Conservation (phyloP, 2,329 filamentous ascomycete species). For the Chaetomiaceae sp. region DNA sequence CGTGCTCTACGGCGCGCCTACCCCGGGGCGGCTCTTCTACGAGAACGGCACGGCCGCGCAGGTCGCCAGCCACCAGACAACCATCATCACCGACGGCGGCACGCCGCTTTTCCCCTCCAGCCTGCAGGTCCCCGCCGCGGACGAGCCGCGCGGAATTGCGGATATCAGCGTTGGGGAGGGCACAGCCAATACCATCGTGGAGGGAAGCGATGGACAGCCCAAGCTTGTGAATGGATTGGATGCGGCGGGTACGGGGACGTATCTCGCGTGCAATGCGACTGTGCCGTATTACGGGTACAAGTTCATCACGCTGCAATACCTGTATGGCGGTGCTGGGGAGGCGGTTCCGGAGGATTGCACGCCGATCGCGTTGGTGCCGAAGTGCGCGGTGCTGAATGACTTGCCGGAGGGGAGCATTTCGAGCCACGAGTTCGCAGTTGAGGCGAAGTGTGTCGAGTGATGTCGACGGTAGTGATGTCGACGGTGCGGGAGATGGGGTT, state of each 20-base stretch:
- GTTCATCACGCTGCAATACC: conserved; percentile 39
- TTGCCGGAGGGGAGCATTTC: conserved; percentile 35
- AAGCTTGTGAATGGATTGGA: conserved; percentile 26
- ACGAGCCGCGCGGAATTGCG: conserved; percentile 27
- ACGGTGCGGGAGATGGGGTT: no score
- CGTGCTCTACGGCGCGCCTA: conserved; percentile 33
- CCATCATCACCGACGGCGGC: conserved; percentile 40
- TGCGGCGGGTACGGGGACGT: conserved; percentile 36
- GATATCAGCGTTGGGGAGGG: conserved; percentile 37
- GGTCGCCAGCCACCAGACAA: conserved; percentile 25
- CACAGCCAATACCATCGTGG: conserved; percentile 35
- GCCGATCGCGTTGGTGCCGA: conserved; percentile 40
- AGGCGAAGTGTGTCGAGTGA: conserved; percentile 32
- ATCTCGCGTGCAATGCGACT: conserved; percentile 40
- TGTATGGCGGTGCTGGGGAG: conserved; percentile 26
- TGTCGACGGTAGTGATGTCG: no score
- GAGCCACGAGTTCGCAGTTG: conserved; percentile 38
- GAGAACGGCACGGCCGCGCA: conserved; percentile 44
- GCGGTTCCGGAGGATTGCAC: conserved; percentile 39
- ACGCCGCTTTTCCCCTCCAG: conserved; percentile 38
- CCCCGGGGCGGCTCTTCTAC: conserved; percentile 41
- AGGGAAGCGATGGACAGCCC: conserved; percentile 31
- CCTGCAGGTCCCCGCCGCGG: conserved; percentile 30
- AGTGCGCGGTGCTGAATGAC: conserved; percentile 38
- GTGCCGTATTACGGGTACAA: conserved; percentile 40